These are phyloP conservation scores for Hordeum marinum DNA, from an alignment of 176 grass and related monocot genomes.

Conservation along the genomic window DNA sequence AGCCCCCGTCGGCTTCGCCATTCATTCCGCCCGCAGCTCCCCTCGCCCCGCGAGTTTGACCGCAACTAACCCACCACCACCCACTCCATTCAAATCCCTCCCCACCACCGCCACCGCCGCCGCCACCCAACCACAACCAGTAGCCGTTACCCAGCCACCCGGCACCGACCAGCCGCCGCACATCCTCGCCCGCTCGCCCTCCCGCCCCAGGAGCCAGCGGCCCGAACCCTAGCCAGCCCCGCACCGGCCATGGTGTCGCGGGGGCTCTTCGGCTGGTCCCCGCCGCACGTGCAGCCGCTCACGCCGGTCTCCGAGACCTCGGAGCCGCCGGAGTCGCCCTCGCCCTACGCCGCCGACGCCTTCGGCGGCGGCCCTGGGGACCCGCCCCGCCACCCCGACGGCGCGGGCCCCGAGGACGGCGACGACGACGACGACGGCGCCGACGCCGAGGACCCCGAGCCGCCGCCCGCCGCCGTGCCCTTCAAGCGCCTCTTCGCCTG, in stretches of 20 bases:
- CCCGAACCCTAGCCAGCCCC: conserved; percentile 6
- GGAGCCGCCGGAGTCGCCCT: conserved; percentile 94
- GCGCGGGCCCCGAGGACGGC: conserved; percentile 8
- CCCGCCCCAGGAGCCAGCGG: not conserved
- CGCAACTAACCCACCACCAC: not conserved
- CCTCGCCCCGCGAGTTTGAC: not conserved
- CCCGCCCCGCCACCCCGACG: conserved; percentile 31
- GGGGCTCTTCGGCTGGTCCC: conserved; percentile 96
- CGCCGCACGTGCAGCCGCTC: conserved; percentile 94
- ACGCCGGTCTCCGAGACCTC: conserved; percentile 95
- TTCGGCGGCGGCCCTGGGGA: conserved; percentile 30
- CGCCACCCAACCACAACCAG: not conserved
- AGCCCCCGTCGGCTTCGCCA: not conserved
- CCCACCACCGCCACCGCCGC: not conserved
- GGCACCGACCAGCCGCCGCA: not conserved
- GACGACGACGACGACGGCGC: conserved; percentile 38
- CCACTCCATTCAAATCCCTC: conserved; percentile 43
- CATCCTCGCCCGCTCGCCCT: not conserved
- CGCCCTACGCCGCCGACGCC: conserved; percentile 66
- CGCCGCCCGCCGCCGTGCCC: conserved; percentile 77
- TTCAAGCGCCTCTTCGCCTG: conserved; percentile 89
- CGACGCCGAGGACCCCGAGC: conserved; percentile 58
- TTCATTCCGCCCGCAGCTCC: not conserved
- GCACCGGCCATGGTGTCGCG: conserved; percentile 64
- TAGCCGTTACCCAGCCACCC: not conserved